Evolutionary conservation across 345 rosid species (phyloP).

Genomic region (Turnera subulata): DNA sequence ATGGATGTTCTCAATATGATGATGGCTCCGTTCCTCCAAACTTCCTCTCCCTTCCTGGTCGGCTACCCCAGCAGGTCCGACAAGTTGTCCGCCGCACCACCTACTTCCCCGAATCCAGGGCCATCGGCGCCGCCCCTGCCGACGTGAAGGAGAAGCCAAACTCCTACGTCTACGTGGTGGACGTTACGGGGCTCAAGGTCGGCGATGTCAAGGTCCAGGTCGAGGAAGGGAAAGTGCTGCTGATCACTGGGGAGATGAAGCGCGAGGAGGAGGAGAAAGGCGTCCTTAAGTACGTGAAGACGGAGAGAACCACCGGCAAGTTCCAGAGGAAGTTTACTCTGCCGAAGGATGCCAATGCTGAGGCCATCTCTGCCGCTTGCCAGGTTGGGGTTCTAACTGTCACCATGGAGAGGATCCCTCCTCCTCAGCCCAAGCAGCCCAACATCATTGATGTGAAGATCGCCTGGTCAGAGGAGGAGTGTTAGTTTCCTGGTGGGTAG

Average conservation of each 20-base stretch:
- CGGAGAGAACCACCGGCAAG: neutral
- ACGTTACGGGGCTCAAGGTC: slow-evolving; percentile 24
- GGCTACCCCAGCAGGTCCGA: no score
- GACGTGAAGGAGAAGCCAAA: slow-evolving; percentile 26
- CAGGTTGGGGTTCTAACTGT: neutral
- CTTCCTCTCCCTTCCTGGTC: no score
- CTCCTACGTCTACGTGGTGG: neutral
- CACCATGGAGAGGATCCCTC: neutral
- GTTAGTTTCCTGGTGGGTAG: no score
- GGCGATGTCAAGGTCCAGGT: slow-evolving; percentile 25
- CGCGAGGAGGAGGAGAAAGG: neutral
- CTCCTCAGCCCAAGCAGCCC: neutral
- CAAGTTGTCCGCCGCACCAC: no score
- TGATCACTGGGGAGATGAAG: slow-evolving; percentile 23
- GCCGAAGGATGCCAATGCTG: neutral
- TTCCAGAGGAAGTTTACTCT: neutral
- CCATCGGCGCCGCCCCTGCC: no score
- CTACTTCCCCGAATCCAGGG: no score
- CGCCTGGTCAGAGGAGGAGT: no score
- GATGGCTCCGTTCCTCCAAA: no score
- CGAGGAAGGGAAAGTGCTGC: slow-evolving; percentile 23
- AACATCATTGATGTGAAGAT: neutral
- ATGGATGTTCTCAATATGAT: no score
- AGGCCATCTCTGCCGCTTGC: neutral
- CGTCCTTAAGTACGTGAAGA: neutral